These are phyloP conservation scores for Coemansia sp. DNA, from an alignment of 192 early-diverging fungal genomes.

Conservation along the genomic window DNA sequence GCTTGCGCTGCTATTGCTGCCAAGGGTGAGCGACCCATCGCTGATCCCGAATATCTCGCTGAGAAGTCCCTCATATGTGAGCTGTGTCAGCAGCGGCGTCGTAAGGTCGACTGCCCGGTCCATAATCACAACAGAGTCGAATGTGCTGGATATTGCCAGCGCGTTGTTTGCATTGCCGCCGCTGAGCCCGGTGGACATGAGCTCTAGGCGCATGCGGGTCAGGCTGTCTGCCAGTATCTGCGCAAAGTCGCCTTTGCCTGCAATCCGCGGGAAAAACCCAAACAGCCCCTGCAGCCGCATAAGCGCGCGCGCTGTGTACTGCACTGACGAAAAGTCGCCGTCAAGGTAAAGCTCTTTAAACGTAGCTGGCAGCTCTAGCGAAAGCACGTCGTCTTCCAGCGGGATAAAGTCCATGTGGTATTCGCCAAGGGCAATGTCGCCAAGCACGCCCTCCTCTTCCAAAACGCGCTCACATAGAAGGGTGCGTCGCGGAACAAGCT, in stretches of 20 bases:
- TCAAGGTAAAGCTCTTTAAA: constrained; percentile 82
- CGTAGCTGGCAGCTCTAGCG: constrained; percentile 80
- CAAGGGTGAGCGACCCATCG: constrained; percentile 37
- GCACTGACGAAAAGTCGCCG: constrained; percentile 47
- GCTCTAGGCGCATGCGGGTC: constrained; percentile 79
- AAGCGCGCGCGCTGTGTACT: constrained; percentile 61
- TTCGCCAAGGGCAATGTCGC: constrained; percentile 82
- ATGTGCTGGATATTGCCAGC: constrained; percentile 59
- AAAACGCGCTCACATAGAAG: constrained; percentile 90
- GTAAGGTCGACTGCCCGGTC: constrained; percentile 89
- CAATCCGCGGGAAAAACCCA: constrained; percentile 86
- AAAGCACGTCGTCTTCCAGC: constrained; percentile 86
- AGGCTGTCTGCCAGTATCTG: constrained; percentile 74
- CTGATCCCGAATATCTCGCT: constrained; percentile 90
- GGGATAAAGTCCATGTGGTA: constrained; percentile 90
- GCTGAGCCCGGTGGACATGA: constrained; percentile 46
- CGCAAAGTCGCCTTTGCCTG: constrained; percentile 87
- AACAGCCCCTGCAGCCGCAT: constrained; percentile 88
- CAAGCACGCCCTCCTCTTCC: constrained; percentile 90
- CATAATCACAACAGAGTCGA: constrained; percentile 85
- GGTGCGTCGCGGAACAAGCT: constrained; percentile 87
- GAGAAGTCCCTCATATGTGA: constrained; percentile 96
- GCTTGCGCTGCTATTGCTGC: constrained; percentile 12
- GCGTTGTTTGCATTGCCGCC: constrained; percentile 21
- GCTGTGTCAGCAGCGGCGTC: constrained; percentile 90